Evolutionary conservation across 1,139 yeast species (phyloP), one percentile per base, ranked within the genome.

Genomic region (Pichiaceae sp.): DNA sequence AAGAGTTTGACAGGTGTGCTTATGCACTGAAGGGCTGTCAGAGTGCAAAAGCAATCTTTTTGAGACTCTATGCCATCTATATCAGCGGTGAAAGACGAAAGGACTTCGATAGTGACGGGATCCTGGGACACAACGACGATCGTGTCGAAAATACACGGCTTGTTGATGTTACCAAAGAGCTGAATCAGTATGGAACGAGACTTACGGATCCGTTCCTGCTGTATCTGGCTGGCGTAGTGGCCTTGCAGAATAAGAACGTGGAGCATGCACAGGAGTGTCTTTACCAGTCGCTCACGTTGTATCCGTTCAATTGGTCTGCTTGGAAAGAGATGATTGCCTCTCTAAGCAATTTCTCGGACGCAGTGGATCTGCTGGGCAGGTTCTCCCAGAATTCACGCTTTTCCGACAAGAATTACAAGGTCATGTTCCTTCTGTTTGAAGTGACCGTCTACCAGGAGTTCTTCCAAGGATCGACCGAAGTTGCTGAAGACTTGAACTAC

Each of bases 291-390:
- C 56, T 82, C 15, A 56, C 64, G 16, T 35, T 70, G 20, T 86
- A 80, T 48, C 95, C 96, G 0, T 83, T 71, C 56, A 91, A 91
- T 52, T 91, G 97, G 97, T 75, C 91, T 38, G 84, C 94, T 41
- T 93, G 97, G 97, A 71, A 72, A 43, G 97, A 91, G 52, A 64
- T 91, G 28, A 64, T 81, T 12, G 65, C 75, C 3, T 78, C 93
- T 36, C 59, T 87, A 16, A 62, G 72, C 4, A 70, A 78, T 20
- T 66, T 77, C 37, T 86, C 81, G 43, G 85, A 81, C 38, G 82
- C 85, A 0, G 42, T 67, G 11, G 55, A 57, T 5, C 60, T 79
- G 18, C 52, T 77, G 4, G 62, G 61, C 33, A 62, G 63, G 38
- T 52, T 76, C 18, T 53, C 57, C 21, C 56, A 52, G 45, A 61